Conservation (phyloP, 208 protist species). For the Leishmania tropica region DNA sequence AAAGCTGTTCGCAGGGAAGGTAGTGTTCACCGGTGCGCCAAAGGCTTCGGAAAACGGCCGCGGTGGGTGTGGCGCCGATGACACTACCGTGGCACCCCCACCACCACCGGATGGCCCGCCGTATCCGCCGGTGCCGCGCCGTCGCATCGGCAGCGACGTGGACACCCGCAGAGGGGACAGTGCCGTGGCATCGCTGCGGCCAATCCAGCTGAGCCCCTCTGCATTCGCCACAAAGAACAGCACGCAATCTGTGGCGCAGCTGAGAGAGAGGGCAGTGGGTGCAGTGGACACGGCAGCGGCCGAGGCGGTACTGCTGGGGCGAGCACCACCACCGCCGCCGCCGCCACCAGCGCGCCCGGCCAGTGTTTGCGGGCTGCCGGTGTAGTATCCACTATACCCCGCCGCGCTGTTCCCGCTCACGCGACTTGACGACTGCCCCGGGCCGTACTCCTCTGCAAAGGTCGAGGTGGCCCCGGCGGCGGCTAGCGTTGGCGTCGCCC, state of each 20-base stretch:
- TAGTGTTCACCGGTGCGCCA: slow-evolving; percentile 9
- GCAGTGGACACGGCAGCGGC: not conserved
- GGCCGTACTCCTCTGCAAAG: slow-evolving; percentile 8
- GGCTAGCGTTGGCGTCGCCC: slow-evolving; percentile 1
- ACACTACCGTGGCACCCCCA: not conserved
- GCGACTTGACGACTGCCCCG: not conserved
- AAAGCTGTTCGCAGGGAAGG: slow-evolving; percentile 14
- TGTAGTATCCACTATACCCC: not conserved
- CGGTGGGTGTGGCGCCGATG: slow-evolving; percentile 13
- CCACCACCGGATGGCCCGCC: not conserved
- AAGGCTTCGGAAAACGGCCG: slow-evolving; percentile 8
- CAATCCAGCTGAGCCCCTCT: slow-evolving; percentile 34
- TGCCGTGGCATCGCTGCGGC: slow-evolving; percentile 25
- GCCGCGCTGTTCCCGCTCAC: not conserved
- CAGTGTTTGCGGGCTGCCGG: not conserved
- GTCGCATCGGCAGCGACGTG: slow-evolving; percentile 13
- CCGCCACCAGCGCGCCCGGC: not conserved
- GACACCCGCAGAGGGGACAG: slow-evolving; percentile 24
- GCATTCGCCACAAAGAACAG: slow-evolving; percentile 44
- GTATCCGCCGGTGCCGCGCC: not conserved
- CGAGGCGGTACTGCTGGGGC: not conserved
- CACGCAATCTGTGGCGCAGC: slow-evolving; percentile 41
- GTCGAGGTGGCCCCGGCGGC: not conserved
- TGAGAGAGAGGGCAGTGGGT: slow-evolving; percentile 66
- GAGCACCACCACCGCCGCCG: not conserved